Evolutionary conservation across 495 filamentous ascomycete species (phyloP), one percentile per base, ranked within the genome.

Genomic region (Penicillium atrosanguineum): DNA sequence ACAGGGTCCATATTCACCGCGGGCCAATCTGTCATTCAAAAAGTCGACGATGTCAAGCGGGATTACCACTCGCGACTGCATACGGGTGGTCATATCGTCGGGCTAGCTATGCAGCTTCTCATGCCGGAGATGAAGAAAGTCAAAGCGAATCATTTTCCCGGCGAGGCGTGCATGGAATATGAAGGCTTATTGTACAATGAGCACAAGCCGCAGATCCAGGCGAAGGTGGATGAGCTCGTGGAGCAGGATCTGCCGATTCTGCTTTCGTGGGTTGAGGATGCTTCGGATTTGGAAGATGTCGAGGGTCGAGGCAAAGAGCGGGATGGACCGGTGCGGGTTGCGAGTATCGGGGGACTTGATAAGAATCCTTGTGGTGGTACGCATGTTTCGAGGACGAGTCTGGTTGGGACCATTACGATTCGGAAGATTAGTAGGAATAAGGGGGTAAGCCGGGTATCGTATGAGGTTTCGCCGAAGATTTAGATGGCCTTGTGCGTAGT

Each of bases 341-440:
- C 83, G 14, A 78, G 77, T 55, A 81, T 86, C 53, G 76, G 76
- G 23, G 83, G 82, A 11, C 69, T 79, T 16, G 83, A 83, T 68
- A 72, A 71, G 19, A 83, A 82, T 65, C 83, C 83, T 4, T 87
- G 84, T 56, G 83, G 84, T 5, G 83, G 83, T 0, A 87, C 84
- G 39, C 83, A 87, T 71, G 81, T 87, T 8, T 62, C 69, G 36
- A 71, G 67, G 31, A 83, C 80, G 44, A 64, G 72, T 20, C 46
- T 69, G 50, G 78, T 77, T 41, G 83, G 83, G 12, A 67, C 75
- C 59, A 78, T 80, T 41, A 74, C 66, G 34, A 81, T 87, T 31
- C 79, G 76, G 69, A 86, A 84, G 70, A 80, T 87, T 31, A 76
- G 71, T 52, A 73, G 83, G 65, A 61, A 72, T 12, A 85, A 85